phyloP scores from a whole-genome alignment of 148 eudicot genomes.

The Fagopyrum homotropicum region DNA sequence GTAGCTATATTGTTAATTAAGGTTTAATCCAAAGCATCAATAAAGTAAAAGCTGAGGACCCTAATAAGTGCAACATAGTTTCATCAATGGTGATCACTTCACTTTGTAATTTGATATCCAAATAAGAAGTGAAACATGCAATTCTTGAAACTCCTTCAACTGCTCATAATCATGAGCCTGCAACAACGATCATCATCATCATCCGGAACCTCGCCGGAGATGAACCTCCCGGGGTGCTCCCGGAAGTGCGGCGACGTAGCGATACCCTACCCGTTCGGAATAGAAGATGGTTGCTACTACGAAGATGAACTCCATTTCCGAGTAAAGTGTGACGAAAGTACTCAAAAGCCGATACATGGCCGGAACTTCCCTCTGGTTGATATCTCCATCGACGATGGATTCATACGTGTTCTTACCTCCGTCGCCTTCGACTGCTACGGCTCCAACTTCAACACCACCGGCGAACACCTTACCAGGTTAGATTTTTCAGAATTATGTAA shows the following conservation, averaged over 20 bases:
- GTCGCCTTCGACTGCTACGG: neutral
- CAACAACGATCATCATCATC: too few relatives aligned
- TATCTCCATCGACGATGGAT: neutral
- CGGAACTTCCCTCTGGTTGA: neutral
- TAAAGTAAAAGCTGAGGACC: too few relatives aligned
- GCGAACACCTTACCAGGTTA: neutral
- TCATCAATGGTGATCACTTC: too few relatives aligned
- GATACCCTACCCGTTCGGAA: conserved; percentile 13
- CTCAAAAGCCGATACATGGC: neutral
- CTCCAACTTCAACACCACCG: neutral
- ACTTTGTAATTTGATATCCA: too few relatives aligned
- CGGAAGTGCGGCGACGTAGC: neutral
- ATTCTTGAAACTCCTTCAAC: too few relatives aligned
- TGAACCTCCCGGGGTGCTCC: neutral
- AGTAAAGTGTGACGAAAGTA: neutral
- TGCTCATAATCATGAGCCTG: too few relatives aligned
- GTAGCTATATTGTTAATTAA: too few relatives aligned
- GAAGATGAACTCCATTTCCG: neutral
- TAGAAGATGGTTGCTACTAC: neutral
- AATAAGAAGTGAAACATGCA: too few relatives aligned
- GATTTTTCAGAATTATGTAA: too few relatives aligned
- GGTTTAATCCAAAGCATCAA: too few relatives aligned
- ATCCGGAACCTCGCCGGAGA: neutral
- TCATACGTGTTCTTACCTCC: neutral
- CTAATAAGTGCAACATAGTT: too few relatives aligned